Percentiles rank a stretch among this genome's conserved stretches.
Conservation (phyloP, 805 yeast species). For the Candida nitratophila region DNA sequence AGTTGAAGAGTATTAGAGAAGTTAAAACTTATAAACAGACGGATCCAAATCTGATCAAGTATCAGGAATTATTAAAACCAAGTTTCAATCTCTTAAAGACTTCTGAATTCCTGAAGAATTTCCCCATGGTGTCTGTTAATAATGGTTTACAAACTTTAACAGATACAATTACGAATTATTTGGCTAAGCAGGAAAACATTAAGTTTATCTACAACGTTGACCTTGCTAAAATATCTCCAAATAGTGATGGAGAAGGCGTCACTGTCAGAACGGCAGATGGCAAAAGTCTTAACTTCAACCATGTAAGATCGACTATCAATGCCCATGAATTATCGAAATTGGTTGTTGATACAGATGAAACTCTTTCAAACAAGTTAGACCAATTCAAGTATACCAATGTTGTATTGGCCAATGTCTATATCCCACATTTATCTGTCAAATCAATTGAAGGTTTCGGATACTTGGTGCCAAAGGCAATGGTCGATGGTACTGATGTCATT, state of each 20-base stretch:
- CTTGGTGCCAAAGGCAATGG: conserved; percentile 56
- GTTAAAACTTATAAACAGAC: not conserved
- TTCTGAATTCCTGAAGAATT: conserved; percentile 34
- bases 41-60: conserved; percentile 26
- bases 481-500: conserved; percentile 45
- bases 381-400: conserved; percentile 38
- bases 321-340: conserved; percentile 32
- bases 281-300: conserved; percentile 32
- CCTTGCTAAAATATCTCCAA: conserved; percentile 12
- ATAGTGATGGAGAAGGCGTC: conserved; percentile 6
- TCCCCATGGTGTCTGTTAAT: conserved; percentile 54
- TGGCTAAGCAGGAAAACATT: conserved; percentile 35
- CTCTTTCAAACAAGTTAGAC: conserved; percentile 8
- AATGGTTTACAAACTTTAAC: conserved; percentile 54
- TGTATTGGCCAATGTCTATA: conserved; percentile 62
- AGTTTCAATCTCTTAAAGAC: conserved; percentile 31
- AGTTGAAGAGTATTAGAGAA: conserved; percentile 8
- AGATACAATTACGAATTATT: conserved; percentile 28
- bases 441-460: conserved; percentile 71
- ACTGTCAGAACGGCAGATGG: not conserved
- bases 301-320: conserved; percentile 53
- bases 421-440: conserved; percentile 38
- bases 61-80: conserved; percentile 33
- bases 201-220: conserved; percentile 25
- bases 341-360: conserved; percentile 11